These are phyloP conservation scores for Escovopsis weberi DNA, from an alignment of 2,329 filamentous ascomycete species.

Conservation along the genomic window DNA sequence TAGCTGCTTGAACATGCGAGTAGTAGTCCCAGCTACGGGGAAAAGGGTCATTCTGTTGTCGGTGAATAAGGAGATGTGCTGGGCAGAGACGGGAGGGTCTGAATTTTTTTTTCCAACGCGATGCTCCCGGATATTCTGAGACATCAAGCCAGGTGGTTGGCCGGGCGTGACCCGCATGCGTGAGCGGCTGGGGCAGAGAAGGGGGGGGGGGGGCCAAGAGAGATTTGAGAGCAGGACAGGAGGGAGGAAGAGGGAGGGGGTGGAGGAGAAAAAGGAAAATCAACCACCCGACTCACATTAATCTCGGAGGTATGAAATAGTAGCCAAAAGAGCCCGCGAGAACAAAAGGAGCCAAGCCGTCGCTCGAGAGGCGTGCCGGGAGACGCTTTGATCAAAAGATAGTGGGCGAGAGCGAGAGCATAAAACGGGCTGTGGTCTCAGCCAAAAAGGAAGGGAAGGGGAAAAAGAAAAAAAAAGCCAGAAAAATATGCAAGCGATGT, in stretches of 20 bases:
- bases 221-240: background rate
- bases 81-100: background rate
- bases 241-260: background rate
- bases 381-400: background rate
- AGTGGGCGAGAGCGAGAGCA: background rate
- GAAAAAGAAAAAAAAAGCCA: background rate
- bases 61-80: background rate
- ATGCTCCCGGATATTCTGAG: slow-evolving; percentile 3
- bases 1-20: background rate
- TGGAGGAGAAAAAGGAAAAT: slow-evolving; percentile 9
- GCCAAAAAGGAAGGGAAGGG: slow-evolving; percentile 1
- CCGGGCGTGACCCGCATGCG: slow-evolving; percentile 15
- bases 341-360: no score
- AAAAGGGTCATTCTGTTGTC: background rate
- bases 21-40: background rate
- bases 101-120: background rate
- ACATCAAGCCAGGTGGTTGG: slow-evolving; percentile 16
- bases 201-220: no score
- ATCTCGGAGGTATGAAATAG: slow-evolving; percentile 11
- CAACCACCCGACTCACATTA: slow-evolving; percentile 20
- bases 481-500: background rate
- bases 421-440: background rate
- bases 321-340: slow-evolving; percentile 5
- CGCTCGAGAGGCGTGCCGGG: no score
- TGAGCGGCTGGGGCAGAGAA: slow-evolving; percentile 8